These are phyloP conservation scores for Elaeis guineensis DNA, from an alignment of 176 grass and related monocot genomes.

Conservation along the genomic window DNA sequence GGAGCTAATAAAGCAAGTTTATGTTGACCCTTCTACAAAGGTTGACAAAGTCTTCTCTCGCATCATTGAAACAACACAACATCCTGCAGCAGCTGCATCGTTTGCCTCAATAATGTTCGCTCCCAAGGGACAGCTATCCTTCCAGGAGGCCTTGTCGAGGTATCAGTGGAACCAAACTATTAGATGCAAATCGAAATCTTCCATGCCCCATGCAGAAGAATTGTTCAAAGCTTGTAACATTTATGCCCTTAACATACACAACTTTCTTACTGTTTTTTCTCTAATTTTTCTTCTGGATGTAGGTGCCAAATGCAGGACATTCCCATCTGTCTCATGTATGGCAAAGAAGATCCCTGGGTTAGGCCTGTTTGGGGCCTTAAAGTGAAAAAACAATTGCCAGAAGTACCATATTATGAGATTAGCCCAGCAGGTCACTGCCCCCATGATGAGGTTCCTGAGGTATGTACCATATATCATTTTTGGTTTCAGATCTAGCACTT, in stretches of 20 bases:
- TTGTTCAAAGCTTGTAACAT: too few relatives aligned
- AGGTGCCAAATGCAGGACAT: constrained; percentile 57
- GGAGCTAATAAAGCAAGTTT: constrained; percentile 89
- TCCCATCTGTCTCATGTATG: constrained; percentile 93
- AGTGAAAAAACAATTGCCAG: constrained; percentile 71
- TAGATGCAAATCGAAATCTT: not conserved
- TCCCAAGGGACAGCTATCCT: constrained; percentile 65
- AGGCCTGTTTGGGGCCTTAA: constrained; percentile 74
- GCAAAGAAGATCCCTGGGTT: constrained; percentile 97
- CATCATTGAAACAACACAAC: constrained; percentile 80
- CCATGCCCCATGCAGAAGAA: too few relatives aligned
- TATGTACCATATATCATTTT: constrained; percentile 22
- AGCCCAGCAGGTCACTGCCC: constrained; percentile 93
- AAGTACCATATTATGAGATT: constrained; percentile 93
- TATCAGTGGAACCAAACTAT: constrained; percentile 13
- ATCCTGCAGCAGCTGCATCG: constrained; percentile 88
- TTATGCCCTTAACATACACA: too few relatives aligned
- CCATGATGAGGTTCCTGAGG: constrained; percentile 98
- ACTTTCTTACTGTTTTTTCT: too few relatives aligned
- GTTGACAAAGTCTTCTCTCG: constrained; percentile 79
- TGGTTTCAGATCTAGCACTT: not conserved
- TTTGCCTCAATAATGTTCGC: constrained; percentile 99
- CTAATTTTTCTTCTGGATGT: constrained; percentile 20
- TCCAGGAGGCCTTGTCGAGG: constrained; percentile 60
- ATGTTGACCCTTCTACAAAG: constrained; percentile 80